These are phyloP conservation scores for Hymenoscyphus infarciens DNA, from an alignment of 2,329 filamentous ascomycete species.

Conservation along the genomic window DNA sequence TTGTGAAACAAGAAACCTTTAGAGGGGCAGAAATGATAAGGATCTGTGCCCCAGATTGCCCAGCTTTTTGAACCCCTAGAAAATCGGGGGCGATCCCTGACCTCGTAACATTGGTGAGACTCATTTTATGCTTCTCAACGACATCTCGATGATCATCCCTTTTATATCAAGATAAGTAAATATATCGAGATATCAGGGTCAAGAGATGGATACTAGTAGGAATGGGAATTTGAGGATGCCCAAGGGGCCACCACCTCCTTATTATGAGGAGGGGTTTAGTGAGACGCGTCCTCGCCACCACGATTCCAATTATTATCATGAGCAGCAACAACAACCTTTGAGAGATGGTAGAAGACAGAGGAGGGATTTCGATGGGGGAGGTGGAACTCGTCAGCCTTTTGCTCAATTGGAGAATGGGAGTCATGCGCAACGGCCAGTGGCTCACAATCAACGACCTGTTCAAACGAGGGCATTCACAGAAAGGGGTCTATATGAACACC, in stretches of 20 bases:
- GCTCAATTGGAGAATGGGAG: not conserved
- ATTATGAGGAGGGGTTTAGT: not conserved
- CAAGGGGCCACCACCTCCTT: not conserved
- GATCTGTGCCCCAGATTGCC: not conserved
- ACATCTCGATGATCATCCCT: not conserved
- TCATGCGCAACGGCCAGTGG: no score
- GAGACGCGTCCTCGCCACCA: not conserved
- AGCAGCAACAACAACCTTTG: not conserved
- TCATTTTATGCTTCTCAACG: constrained; percentile 2
- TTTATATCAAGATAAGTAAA: not conserved
- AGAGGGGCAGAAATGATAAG: not conserved
- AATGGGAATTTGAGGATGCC: not conserved
- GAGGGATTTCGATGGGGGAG: not conserved
- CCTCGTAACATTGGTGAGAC: constrained; percentile 10
- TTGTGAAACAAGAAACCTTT: not conserved
- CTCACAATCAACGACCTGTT: not conserved
- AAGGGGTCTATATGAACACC: not conserved
- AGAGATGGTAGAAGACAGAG: not conserved
- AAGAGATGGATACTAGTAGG: not conserved
- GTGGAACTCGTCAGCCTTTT: not conserved
- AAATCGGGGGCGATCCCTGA: constrained; percentile 6
- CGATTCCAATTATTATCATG: not conserved
- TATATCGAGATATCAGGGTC: not conserved
- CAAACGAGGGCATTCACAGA: not conserved
- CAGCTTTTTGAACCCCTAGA: not conserved